phyloP scores from a whole-genome alignment of 306 rosid species.

The Acacia confusa region DNA sequence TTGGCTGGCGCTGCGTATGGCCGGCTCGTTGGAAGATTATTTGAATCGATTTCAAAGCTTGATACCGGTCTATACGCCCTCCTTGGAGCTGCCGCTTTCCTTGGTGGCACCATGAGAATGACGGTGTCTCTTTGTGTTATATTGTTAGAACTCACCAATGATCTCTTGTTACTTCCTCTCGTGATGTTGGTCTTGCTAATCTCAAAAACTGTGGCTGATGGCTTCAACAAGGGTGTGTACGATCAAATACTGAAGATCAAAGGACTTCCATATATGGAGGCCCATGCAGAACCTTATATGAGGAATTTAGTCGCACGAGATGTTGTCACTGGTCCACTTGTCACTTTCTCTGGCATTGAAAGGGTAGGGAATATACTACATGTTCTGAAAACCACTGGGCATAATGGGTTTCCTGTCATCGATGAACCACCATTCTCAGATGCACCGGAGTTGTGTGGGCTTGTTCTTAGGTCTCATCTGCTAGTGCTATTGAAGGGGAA shows the following conservation, averaged over 20 bases:
- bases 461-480: conserved; percentile 83
- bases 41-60: conserved; percentile 52
- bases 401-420: conserved; percentile 91
- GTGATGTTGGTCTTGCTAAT: conserved; percentile 76
- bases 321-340: conserved; percentile 78
- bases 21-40: conserved; percentile 68
- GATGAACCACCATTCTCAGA: conserved; percentile 81
- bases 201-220: conserved; percentile 81
- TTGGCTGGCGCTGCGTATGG: conserved; percentile 94
- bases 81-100: conserved; percentile 92
- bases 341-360: conserved; percentile 70
- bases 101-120: conserved; percentile 99
- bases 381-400: conserved; percentile 61
- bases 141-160: conserved; percentile 93
- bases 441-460: conserved; percentile 72
- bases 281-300: conserved; percentile 93
- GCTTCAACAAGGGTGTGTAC: conserved; percentile 83
- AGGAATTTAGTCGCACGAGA: conserved; percentile 64
- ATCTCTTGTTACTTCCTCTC: conserved; percentile 83
- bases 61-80: conserved; percentile 79
- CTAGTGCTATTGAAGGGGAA: conserved; percentile 77
- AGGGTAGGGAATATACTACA: conserved; percentile 65
- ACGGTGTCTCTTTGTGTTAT: conserved; percentile 89
- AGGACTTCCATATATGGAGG: conserved; percentile 87
- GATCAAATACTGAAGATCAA: conserved; percentile 79